Evolutionary conservation across 495 filamentous ascomycete genomes (phyloP).

Genomic region (Aspergillus homomorphus): DNA sequence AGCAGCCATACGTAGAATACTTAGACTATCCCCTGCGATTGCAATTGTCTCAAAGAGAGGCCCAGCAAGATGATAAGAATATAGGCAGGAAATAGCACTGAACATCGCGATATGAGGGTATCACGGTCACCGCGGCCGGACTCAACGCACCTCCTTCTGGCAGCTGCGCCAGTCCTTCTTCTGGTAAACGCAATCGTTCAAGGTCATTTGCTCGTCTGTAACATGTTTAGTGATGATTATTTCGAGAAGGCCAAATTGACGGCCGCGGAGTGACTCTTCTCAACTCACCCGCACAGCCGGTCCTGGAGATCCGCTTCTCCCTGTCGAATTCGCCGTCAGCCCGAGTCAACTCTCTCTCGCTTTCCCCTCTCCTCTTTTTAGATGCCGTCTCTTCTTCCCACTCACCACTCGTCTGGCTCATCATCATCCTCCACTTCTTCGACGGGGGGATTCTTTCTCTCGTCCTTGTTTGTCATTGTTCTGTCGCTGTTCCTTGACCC

Average conservation of each 20-base stretch:
- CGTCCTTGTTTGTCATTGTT: constrained; percentile 35
- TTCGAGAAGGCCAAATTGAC: background rate
- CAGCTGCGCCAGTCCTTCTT: constrained; percentile 96
- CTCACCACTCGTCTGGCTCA: constrained; percentile 93
- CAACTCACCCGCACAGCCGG: constrained; percentile 78
- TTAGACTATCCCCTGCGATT: too few relatives aligned
- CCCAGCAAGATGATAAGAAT: background rate
- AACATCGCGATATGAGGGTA: background rate
- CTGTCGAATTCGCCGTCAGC: constrained; percentile 36
- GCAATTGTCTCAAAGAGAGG: too few relatives aligned
- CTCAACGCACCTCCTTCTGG: constrained; percentile 72
- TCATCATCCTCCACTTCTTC: constrained; percentile 62
- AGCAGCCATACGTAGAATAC: background rate
- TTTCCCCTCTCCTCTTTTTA: background rate
- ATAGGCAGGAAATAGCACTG: background rate
- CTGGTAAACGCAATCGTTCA: constrained; percentile 94
- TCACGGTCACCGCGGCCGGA: background rate
- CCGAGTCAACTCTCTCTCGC: background rate
- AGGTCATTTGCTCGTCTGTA: constrained; percentile 77
- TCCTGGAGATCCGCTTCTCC: constrained; percentile 97
- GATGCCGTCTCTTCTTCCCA: background rate
- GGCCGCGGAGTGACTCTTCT: background rate
- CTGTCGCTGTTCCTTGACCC: background rate
- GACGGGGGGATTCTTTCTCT: constrained; percentile 32
- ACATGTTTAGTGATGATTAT: constrained; percentile 12